Evolutionary conservation across 805 yeast species (phyloP).

Genomic region (Lipomyces chichibuensis): DNA sequence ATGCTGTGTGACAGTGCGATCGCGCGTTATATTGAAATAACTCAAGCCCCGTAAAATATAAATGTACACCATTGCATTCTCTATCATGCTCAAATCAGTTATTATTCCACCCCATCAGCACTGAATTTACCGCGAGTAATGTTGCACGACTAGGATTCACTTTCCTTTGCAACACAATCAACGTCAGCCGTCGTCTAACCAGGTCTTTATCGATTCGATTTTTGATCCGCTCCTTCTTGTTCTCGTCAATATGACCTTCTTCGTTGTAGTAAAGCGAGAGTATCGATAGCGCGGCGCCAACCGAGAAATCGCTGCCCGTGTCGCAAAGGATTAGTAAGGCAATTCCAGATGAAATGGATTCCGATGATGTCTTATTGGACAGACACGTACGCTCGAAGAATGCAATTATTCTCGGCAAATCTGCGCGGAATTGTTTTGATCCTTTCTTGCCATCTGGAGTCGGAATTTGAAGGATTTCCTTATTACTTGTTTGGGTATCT

Average conservation of each 20-base stretch:
- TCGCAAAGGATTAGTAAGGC: constrained; percentile 59
- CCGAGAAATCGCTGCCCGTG: constrained; percentile 66
- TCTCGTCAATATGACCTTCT: constrained; percentile 45
- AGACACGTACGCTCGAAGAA: constrained; percentile 29
- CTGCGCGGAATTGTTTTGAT: constrained; percentile 58
- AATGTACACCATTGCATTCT: not conserved
- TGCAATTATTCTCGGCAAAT: constrained; percentile 51
- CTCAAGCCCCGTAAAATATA: not conserved
- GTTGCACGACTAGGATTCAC: constrained; percentile 80
- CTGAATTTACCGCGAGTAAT: constrained; percentile 67
- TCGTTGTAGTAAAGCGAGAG: constrained; percentile 53
- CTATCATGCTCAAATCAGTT: not conserved
- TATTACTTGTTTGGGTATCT: constrained; percentile 6
- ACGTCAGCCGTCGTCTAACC: constrained; percentile 60
- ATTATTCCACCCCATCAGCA: constrained; percentile 50
- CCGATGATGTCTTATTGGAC: not conserved
- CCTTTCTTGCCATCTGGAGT: constrained; percentile 59
- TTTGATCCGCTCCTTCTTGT: constrained; percentile 31
- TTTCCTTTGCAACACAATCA: constrained; percentile 52
- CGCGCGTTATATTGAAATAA: not conserved
- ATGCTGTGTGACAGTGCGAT: too few species aligned
- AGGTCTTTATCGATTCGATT: constrained; percentile 52
- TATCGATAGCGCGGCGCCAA: constrained; percentile 59
- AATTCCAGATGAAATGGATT: constrained; percentile 2
- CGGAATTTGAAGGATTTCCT: constrained; percentile 18